A percentile compares a stretch with the other conserved stretches of the same genome.
These are phyloP conservation scores for Camellia granthamiana DNA, from an alignment of 148 eudicot genomes.

Conservation along the genomic window DNA sequence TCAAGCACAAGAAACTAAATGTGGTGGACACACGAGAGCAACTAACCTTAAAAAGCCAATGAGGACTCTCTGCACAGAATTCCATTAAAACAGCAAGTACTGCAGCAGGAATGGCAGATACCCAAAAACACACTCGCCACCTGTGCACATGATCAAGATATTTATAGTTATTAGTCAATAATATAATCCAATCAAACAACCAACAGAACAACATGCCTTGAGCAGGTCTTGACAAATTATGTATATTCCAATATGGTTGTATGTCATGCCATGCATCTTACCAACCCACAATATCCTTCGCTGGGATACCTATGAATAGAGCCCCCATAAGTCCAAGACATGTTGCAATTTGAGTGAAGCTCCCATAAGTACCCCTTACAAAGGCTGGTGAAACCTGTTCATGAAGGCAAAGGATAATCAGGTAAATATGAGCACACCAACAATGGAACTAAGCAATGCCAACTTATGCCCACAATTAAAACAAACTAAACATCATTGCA, in stretches of 20 bases:
- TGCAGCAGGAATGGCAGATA: conserved; percentile 74
- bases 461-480: conserved; percentile 6
- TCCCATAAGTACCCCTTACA: conserved; percentile 92
- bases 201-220: background rate
- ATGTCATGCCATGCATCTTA: conserved; percentile 35
- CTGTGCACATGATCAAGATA: conserved; percentile 31
- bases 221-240: conserved; percentile 6
- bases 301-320: conserved; percentile 74
- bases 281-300: conserved; percentile 69
- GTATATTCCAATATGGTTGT: conserved; percentile 13
- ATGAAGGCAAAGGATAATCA: conserved; percentile 8
- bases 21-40: background rate
- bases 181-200: background rate
- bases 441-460: background rate
- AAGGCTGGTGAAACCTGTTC: conserved; percentile 82
- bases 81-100: conserved; percentile 64
- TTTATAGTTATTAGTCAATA: background rate
- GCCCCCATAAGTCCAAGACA: conserved; percentile 78
- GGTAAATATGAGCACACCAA: background rate
- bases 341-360: conserved; percentile 84
- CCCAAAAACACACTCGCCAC: conserved; percentile 98
- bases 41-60: conserved; percentile 82
- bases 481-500: background rate
- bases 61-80: conserved; percentile 89
- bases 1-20: background rate